A percentile compares a stretch with the other conserved stretches of the same genome.
phyloP scores from a whole-genome alignment of 2,329 filamentous ascomycete species.

The Cytospora chrysosperma region DNA sequence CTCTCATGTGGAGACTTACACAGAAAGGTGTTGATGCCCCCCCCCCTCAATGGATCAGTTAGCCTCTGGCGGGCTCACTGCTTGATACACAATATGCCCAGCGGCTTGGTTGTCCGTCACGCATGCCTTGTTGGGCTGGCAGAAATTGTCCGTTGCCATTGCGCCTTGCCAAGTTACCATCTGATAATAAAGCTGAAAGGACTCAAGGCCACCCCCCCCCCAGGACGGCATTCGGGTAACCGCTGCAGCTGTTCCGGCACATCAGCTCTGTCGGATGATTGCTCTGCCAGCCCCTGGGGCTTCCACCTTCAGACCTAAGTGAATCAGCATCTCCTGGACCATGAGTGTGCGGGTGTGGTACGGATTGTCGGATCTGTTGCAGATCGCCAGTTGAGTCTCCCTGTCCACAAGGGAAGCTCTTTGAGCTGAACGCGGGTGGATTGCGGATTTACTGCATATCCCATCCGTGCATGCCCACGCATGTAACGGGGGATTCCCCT shows the following conservation, averaged over 20 bases:
- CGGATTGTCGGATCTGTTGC: slow-evolving; percentile 28
- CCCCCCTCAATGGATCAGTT: slow-evolving; percentile 31
- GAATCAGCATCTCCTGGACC: not conserved
- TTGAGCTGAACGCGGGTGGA: slow-evolving; percentile 4
- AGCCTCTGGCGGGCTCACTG: slow-evolving; percentile 31
- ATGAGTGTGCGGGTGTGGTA: slow-evolving; percentile 13
- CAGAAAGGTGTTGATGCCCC: slow-evolving; percentile 16
- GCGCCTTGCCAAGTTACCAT: slow-evolving; percentile 35
- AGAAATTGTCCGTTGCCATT: slow-evolving; percentile 40
- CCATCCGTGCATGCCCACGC: not conserved
- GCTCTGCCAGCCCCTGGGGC: not conserved
- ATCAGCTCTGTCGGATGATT: slow-evolving; percentile 4
- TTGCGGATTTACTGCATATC: slow-evolving; percentile 27
- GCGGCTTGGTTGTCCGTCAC: slow-evolving; percentile 20
- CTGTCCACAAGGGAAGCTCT: slow-evolving; percentile 9
- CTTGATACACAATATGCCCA: slow-evolving; percentile 25
- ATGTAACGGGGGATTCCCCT: not conserved
- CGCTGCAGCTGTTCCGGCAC: slow-evolving; percentile 30
- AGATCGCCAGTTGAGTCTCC: slow-evolving; percentile 21
- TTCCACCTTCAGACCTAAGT: too few relatives aligned
- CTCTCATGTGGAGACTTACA: slow-evolving; percentile 20
- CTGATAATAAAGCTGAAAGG: slow-evolving; percentile 30
- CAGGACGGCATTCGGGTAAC: slow-evolving; percentile 26
- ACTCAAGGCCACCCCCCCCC: slow-evolving; percentile 13
- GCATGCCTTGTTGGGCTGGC: slow-evolving; percentile 35